Conservation (phyloP, 257 asterid genomes). For the Lycium ferocissimum region DNA sequence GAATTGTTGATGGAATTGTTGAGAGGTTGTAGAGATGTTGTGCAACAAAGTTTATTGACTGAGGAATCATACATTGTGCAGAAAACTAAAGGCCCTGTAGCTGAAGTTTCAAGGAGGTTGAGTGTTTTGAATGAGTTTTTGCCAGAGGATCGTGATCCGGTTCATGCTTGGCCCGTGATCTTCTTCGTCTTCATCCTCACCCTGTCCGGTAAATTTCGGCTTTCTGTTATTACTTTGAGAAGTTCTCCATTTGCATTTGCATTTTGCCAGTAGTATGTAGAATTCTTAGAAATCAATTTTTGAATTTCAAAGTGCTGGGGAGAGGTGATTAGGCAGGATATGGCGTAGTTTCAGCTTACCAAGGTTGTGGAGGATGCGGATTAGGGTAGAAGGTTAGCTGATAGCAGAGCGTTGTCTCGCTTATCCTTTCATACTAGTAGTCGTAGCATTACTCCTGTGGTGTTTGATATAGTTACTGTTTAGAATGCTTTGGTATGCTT, state of each 20-base stretch:
- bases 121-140: slow-evolving; percentile 70
- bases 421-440: no score
- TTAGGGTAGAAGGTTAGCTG: no score
- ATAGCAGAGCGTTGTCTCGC: no score
- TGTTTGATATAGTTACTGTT: no score
- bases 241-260: background rate
- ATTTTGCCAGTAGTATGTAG: no score
- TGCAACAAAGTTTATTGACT: slow-evolving; percentile 72
- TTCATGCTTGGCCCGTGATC: slow-evolving; percentile 74
- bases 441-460: no score
- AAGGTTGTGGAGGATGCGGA: no score
- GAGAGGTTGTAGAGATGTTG: slow-evolving; percentile 77
- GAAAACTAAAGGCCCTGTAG: slow-evolving; percentile 60
- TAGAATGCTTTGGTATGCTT: no score
- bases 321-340: no score
- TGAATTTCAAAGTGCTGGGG: no score
- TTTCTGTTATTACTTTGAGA: background rate
- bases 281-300: no score
- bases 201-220: slow-evolving; percentile 58
- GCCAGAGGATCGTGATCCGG: slow-evolving; percentile 96
- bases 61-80: slow-evolving; percentile 84
- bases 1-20: slow-evolving; percentile 75
- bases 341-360: no score
- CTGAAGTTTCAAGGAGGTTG: slow-evolving; percentile 59
- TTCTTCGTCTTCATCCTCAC: slow-evolving; percentile 68